Conservation (phyloP, 768 basidiomycete genomes). For the Postia placenta region DNA sequence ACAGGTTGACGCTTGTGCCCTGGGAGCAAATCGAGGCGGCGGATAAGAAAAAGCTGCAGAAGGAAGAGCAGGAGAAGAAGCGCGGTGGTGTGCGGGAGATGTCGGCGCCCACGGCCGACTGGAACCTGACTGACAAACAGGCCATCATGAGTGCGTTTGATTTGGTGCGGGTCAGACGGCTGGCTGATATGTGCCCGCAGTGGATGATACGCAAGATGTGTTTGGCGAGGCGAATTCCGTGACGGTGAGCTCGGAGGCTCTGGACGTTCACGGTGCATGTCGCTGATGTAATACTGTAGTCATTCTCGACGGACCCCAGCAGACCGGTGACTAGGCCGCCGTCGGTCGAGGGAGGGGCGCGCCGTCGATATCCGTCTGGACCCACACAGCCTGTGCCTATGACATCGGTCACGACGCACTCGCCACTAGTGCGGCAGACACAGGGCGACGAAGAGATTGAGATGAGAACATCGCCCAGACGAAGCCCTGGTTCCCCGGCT, state of each 20-base stretch:
- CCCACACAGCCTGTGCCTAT: too few species aligned
- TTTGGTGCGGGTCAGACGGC: neutral
- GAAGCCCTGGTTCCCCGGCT: neutral
- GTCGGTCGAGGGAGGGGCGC: neutral
- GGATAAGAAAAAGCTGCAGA: constrained; percentile 22
- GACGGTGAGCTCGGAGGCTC: neutral
- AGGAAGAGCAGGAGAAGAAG: constrained; percentile 9
- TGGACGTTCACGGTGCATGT: too few species aligned
- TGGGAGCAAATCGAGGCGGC: constrained; percentile 53
- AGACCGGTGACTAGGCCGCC: neutral
- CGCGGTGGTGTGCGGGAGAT: constrained; percentile 1
- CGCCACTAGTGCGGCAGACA: neutral
- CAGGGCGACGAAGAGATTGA: neutral
- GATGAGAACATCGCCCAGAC: neutral
- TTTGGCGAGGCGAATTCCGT: neutral
- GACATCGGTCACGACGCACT: neutral
- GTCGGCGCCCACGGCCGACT: constrained; percentile 9
- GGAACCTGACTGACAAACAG: constrained; percentile 21
- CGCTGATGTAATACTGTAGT: too few species aligned
- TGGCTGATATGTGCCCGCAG: constrained; percentile 6
- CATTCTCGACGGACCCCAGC: neutral
- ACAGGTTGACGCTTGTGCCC: constrained; percentile 65
- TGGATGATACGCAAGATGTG: constrained; percentile 19
- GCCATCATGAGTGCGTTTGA: constrained; percentile 16
- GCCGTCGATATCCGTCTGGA: neutral